Base-by-base conservation (phyloP, 768 basidiomycete species). In the Macrolepiota fuliginosa region DNA sequence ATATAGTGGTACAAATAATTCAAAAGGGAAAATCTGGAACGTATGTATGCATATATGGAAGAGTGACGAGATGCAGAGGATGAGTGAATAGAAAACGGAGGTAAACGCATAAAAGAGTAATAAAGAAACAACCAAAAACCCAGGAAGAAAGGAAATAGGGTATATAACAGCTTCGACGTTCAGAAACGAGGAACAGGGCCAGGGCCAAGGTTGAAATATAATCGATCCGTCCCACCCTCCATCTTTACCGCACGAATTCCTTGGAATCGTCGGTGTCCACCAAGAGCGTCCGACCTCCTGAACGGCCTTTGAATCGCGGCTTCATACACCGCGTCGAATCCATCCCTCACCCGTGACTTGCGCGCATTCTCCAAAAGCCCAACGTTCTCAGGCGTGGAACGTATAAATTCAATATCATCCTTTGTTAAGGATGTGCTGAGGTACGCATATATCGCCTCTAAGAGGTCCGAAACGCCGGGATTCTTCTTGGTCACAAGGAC, bases 201-300 rank as follows among this genome's bases (percentile, higher is more conserved):
- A 59, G 76, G 73, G 42, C 79, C 69, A 13, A 86, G 70, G 35
- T 77, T 80, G 62, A 87, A 69, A 54, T 79, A 77, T 24, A 84
- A 66, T 61, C 74, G 77, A 80, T 81, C 83, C 4, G 73, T 71
- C 2, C 75, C 67, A 49, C 81, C 71, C 12, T 68, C 68, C 61
- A 72, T 71, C 17, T 78, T 68, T 0, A 76, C 70, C 3, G 75
- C 72, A 47, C 77, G 68, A 46, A 80, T 65, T 1, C 83, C 84
- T 68, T 79, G 77, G 67, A 80, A 86, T 54, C 73, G 68, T 58
- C 77, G 75, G 56, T 74, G 71, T 40, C 74, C 73, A 1, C 83
- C 84, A 35, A 87, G 64, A 51, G 77, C 75, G 68, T 88, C 86
- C 45, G 81, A 76, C 37, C 86, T 76, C 64, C 68, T 76, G 56